These are phyloP conservation scores for Fusarium sp. DNA, from an alignment of 2,329 filamentous ascomycete genomes.

Conservation along the genomic window DNA sequence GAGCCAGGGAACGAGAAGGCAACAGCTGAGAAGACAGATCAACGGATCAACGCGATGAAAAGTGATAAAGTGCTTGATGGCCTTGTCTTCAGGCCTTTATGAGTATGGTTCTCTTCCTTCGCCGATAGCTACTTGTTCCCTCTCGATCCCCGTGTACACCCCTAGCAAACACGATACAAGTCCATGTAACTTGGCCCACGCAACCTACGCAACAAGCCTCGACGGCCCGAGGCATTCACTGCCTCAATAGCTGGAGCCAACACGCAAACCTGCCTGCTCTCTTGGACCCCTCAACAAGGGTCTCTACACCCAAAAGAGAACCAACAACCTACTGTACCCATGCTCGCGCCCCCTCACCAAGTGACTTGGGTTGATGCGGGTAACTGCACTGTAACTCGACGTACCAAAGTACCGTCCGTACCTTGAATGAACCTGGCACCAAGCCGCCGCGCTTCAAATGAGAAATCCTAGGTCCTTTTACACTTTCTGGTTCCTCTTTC, in stretches of 20 bases:
- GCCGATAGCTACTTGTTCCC: neutral
- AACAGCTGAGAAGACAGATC: neutral
- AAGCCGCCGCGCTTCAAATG: neutral
- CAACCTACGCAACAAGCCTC: neutral
- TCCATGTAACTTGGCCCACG: neutral
- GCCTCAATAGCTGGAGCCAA: neutral
- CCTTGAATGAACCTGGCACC: neutral
- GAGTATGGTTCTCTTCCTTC: neutral
- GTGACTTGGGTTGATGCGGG: constrained; percentile 8
- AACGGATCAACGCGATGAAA: neutral
- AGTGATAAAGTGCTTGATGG: neutral
- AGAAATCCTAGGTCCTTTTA: neutral
- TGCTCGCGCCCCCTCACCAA: constrained; percentile 2
- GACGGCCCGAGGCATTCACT: neutral
- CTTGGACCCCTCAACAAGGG: constrained; percentile 2
- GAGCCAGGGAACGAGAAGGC: neutral
- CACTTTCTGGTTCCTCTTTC: neutral
- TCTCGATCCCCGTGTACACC: neutral
- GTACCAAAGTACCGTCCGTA: neutral
- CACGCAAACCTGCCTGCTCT: neutral
- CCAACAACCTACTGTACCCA: constrained; percentile 2
- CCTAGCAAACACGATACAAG: neutral
- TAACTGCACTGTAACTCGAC: constrained; percentile 1
- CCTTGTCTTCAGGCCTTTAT: neutral
- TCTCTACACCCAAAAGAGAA: constrained; percentile 2